Evolutionary conservation across 495 filamentous ascomycete genomes (phyloP).

Genomic region (Elasticomyces elasticus): DNA sequence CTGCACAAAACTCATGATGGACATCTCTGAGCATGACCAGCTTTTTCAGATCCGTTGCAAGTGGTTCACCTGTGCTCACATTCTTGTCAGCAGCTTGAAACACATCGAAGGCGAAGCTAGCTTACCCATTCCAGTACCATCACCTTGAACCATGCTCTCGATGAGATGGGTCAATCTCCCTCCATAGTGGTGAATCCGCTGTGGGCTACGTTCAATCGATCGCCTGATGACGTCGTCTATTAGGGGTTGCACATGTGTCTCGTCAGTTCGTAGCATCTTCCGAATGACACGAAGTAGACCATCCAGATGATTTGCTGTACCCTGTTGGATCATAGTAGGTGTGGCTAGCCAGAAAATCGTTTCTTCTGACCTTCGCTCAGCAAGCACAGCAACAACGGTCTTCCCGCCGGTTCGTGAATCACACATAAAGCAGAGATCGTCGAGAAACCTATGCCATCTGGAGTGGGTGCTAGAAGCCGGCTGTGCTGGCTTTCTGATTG

Average conservation of each 20-base stretch:
- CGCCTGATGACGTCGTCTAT: background rate
- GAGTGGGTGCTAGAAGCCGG: too few species aligned
- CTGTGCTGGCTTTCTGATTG: background rate
- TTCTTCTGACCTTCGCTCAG: background rate
- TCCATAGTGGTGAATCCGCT: background rate
- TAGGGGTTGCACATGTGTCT: background rate
- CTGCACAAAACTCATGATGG: background rate
- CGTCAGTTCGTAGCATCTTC: background rate
- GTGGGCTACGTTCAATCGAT: background rate
- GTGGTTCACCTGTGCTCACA: background rate
- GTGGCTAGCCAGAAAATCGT: background rate
- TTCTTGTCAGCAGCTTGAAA: background rate
- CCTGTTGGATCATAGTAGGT: background rate
- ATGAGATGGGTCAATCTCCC: background rate
- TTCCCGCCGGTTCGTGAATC: background rate
- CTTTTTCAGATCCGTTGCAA: background rate
- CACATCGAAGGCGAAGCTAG: background rate
- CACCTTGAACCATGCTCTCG: background rate
- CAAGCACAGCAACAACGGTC: too few species aligned
- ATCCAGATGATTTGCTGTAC: too few species aligned
- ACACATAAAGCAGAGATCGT: background rate
- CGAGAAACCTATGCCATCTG: background rate
- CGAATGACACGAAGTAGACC: background rate
- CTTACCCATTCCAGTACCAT: background rate
- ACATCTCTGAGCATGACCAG: background rate